These are phyloP conservation scores for Buxus sempervirens DNA, from an alignment of 164 flowering plant species.

Conservation along the genomic window DNA sequence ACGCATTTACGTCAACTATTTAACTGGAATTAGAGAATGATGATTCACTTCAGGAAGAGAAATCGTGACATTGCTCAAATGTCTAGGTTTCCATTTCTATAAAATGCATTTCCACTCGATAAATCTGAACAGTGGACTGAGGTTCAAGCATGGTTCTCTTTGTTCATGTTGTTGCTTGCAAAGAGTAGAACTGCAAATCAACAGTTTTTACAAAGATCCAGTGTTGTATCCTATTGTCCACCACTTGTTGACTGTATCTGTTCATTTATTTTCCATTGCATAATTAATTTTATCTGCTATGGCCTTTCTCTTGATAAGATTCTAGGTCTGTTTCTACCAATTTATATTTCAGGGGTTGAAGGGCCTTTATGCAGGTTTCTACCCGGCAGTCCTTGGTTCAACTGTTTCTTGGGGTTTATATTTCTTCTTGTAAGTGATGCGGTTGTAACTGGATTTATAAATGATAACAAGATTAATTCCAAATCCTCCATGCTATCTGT, in stretches of 20 bases:
- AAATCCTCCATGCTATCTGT: neutral
- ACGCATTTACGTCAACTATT: too few relatives aligned
- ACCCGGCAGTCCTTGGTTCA: conserved; percentile 90
- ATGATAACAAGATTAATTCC: neutral
- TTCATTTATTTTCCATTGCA: too few relatives aligned
- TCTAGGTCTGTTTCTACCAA: neutral
- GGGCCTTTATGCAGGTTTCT: conserved; percentile 90
- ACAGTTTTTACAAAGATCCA: neutral
- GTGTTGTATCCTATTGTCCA: neutral
- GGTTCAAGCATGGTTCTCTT: neutral
- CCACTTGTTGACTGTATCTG: neutral
- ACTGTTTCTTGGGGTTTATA: conserved; percentile 88
- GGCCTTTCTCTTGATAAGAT: neutral
- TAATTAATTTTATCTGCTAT: too few relatives aligned
- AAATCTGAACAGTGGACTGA: neutral
- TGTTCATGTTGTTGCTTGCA: neutral
- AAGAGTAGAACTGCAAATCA: neutral
- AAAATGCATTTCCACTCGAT: too few relatives aligned
- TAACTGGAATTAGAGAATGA: too few relatives aligned
- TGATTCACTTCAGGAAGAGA: too few relatives aligned
- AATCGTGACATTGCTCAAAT: too few relatives aligned
- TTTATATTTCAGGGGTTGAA: conserved; percentile 62
- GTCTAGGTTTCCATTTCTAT: too few relatives aligned
- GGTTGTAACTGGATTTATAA: neutral
- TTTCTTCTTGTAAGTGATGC: conserved; percentile 76